Evolutionary conservation across 768 basidiomycete species (phyloP).

Genomic region (Kwoniella bestiolae): DNA sequence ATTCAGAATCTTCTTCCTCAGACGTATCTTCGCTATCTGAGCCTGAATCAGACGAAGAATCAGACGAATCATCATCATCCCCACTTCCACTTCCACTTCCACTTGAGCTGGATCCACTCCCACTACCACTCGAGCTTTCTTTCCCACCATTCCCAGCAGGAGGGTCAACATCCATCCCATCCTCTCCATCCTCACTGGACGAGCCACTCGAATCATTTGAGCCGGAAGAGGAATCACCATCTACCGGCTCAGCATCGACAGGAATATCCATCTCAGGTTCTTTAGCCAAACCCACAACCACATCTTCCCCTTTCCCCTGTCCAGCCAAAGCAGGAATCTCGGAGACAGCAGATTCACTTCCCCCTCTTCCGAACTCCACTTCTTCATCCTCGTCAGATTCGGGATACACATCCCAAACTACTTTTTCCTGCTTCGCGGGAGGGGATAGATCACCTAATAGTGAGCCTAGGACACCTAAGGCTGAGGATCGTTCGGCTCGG

Average conservation of each 20-base stretch:
- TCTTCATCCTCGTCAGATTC: conserved; percentile 25
- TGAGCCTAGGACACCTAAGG: conserved; percentile 17
- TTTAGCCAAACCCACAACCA: too few species aligned
- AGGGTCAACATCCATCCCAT: conserved; percentile 25
- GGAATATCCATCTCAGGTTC: neutral
- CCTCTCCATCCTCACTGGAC: conserved; percentile 18
- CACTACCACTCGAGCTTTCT: conserved; percentile 4
- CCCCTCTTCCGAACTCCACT: conserved; percentile 12
- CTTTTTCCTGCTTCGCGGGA: conserved; percentile 2
- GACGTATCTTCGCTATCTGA: conserved; percentile 14
- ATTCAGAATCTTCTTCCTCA: neutral
- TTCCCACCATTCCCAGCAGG: conserved; percentile 13
- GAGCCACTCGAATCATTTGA: neutral
- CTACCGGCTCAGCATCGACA: neutral
- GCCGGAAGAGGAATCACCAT: neutral
- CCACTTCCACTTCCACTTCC: conserved; percentile 11
- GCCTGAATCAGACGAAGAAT: conserved; percentile 5
- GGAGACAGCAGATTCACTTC: neutral
- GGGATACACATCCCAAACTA: conserved; percentile 17
- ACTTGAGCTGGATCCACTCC: conserved; percentile 14
- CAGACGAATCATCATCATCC: conserved; percentile 20
- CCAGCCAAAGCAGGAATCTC: neutral
- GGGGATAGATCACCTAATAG: conserved; percentile 14
- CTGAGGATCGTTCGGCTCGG: conserved; percentile 21
- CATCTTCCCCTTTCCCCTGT: neutral